phyloP scores from a whole-genome alignment of 23 red algal species.

The Rhodosorus marinus region DNA sequence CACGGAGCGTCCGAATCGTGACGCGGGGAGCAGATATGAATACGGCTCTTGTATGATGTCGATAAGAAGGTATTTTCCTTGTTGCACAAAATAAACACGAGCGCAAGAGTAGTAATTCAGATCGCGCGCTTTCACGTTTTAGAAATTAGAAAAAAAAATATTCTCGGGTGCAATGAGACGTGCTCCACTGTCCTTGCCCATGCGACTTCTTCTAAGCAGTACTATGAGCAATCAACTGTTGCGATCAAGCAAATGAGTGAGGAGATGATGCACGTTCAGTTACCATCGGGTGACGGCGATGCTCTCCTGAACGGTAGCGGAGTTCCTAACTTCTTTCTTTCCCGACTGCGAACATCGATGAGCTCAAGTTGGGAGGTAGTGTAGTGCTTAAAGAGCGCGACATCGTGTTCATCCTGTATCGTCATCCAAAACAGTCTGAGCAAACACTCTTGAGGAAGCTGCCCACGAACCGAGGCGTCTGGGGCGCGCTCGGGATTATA shows the following conservation, averaged over 20 bases:
- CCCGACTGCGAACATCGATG: slow-evolving; percentile 24
- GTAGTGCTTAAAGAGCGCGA: slow-evolving; percentile 58
- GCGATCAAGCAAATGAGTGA: too few species aligned
- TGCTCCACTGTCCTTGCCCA: too few species aligned
- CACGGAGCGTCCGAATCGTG: slow-evolving; percentile 61
- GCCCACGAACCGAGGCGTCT: not conserved
- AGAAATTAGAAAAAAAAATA: too few species aligned
- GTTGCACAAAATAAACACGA: too few species aligned
- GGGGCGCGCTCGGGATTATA: not conserved
- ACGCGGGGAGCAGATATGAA: slow-evolving; percentile 44
- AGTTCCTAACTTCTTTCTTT: slow-evolving; percentile 9
- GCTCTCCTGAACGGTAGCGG: slow-evolving; percentile 30
- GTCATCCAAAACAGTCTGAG: too few species aligned
- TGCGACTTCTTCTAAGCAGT: too few species aligned
- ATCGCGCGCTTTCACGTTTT: too few species aligned
- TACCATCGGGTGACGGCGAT: slow-evolving; percentile 54
- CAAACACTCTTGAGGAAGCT: not conserved
- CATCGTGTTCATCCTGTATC: slow-evolving; percentile 53
- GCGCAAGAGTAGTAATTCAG: too few species aligned
- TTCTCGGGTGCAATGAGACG: too few species aligned
- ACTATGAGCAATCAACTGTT: too few species aligned
- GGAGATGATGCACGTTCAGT: too few species aligned
- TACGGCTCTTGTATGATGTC: slow-evolving; percentile 52
- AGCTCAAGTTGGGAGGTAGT: slow-evolving; percentile 37
- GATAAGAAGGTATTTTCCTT: slow-evolving; percentile 62